Conservation (phyloP, 345 rosid genomes). For the Dimocarpus longan region DNA sequence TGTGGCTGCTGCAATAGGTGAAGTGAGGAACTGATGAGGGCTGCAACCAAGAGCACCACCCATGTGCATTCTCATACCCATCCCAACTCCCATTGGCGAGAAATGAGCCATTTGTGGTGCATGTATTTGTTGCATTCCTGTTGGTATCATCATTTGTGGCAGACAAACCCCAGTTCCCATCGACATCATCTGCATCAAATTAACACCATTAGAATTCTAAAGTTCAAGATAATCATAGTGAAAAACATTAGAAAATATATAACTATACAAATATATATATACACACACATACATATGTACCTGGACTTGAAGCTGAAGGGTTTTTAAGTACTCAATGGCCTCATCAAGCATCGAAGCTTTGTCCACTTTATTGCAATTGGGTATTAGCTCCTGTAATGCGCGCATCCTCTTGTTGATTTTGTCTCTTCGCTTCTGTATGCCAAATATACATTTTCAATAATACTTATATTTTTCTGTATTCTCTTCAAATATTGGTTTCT, state of each 20-base stretch:
- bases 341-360: conserved; percentile 68
- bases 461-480: too few species aligned
- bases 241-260: background rate
- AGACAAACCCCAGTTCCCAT: conserved; percentile 44
- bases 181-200: conserved; percentile 55
- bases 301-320: conserved; percentile 81
- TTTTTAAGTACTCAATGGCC: conserved; percentile 63
- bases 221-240: background rate
- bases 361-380: conserved; percentile 72
- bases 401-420: conserved; percentile 72
- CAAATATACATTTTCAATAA: background rate
- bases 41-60: conserved; percentile 29
- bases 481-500: background rate
- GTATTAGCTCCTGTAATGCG: conserved; percentile 61
- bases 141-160: conserved; percentile 45
- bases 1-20: conserved; percentile 26
- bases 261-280: background rate
- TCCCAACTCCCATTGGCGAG: conserved; percentile 30
- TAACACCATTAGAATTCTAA: conserved; percentile 2
- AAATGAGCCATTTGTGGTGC: conserved; percentile 32
- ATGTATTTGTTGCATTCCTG: conserved; percentile 39
- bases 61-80: conserved; percentile 43
- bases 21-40: background rate
- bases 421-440: conserved; percentile 56
- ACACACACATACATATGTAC: conserved; percentile 36